These are phyloP conservation scores for Dothidotthia symphoricarpi DNA, from an alignment of 2,329 filamentous ascomycete genomes.

Conservation along the genomic window DNA sequence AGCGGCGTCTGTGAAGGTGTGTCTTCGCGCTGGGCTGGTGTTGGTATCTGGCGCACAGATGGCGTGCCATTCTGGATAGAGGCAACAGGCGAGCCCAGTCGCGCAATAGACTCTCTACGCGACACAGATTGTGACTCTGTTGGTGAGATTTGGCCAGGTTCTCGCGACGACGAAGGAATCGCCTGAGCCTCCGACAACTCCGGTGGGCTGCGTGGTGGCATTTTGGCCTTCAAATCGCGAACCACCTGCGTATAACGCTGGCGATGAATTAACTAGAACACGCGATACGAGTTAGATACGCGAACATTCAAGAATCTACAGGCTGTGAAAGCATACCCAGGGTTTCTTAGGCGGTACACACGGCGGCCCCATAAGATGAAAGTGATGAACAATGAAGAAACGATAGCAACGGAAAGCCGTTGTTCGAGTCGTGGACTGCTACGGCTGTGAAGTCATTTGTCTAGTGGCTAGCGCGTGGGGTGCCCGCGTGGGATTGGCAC, in stretches of 20 bases:
- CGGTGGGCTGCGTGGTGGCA: slow-evolving; percentile 16
- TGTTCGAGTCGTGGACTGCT: no score
- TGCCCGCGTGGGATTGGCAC: no score
- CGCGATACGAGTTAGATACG: no score
- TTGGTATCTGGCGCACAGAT: slow-evolving; percentile 52
- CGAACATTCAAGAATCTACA: no score
- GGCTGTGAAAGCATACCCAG: no score
- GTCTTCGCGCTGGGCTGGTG: slow-evolving; percentile 47
- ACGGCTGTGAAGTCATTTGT: no score
- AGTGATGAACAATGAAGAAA: no score
- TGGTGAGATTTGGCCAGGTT: slow-evolving; percentile 29
- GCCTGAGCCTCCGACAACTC: slow-evolving; percentile 28
- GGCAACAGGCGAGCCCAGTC: slow-evolving; percentile 57
- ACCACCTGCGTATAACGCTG: slow-evolving; percentile 5
- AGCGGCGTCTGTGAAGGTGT: slow-evolving; percentile 59
- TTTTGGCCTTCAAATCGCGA: no score
- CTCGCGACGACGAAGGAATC: slow-evolving; percentile 29
- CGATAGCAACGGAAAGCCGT: no score
- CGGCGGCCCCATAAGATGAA: no score
- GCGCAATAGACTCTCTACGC: slow-evolving; percentile 54
- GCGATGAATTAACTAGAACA: slow-evolving; percentile 1
- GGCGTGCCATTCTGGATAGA: slow-evolving; percentile 47
- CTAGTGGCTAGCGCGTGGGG: no score
- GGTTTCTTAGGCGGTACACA: no score
- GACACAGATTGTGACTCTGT: slow-evolving; percentile 43